Conservation (phyloP, 306 rosid genomes). For the Medicago ruthenica region DNA sequence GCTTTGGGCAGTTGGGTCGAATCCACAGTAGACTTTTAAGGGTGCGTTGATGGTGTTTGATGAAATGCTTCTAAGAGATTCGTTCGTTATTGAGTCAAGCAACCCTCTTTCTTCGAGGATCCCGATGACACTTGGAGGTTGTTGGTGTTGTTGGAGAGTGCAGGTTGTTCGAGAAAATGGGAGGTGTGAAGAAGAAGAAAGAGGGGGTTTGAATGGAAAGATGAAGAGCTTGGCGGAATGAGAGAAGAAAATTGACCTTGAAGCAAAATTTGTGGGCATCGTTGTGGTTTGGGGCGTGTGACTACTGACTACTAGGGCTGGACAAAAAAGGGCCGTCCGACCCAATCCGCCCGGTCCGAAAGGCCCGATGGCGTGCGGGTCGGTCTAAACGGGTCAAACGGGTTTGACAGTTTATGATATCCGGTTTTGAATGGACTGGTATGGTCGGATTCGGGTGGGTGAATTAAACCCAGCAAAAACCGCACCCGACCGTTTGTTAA, state of each 20-base stretch:
- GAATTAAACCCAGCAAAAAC: too few species aligned
- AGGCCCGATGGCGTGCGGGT: too few species aligned
- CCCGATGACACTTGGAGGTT: conserved; percentile 54
- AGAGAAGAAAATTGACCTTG: conserved; percentile 45
- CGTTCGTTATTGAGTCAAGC: conserved; percentile 79
- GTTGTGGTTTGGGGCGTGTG: conserved; percentile 1
- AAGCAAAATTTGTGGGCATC: conserved; percentile 47
- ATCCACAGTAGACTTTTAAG: conserved; percentile 88
- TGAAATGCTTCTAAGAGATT: conserved; percentile 55
- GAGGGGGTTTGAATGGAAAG: conserved; percentile 35
- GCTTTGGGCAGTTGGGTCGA: conserved; percentile 91
- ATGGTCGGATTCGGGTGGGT: too few species aligned
- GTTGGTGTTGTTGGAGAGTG: conserved; percentile 38
- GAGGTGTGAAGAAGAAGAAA: neutral
- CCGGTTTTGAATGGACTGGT: too few species aligned
- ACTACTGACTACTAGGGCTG: too few species aligned
- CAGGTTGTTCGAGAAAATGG: conserved; percentile 28
- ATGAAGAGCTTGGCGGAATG: conserved; percentile 39
- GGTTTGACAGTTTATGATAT: too few species aligned
- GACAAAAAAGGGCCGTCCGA: too few species aligned
- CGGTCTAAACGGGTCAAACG: too few species aligned
- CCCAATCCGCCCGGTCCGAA: too few species aligned
- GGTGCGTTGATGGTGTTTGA: conserved; percentile 49
- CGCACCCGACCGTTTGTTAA: too few species aligned
- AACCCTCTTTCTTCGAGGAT: conserved; percentile 81